A percentile compares a stretch with the other conserved stretches of the same genome.
These are phyloP conservation scores for Rhododendron williamsianum DNA, from an alignment of 148 eudicot species.

Conservation along the genomic window DNA sequence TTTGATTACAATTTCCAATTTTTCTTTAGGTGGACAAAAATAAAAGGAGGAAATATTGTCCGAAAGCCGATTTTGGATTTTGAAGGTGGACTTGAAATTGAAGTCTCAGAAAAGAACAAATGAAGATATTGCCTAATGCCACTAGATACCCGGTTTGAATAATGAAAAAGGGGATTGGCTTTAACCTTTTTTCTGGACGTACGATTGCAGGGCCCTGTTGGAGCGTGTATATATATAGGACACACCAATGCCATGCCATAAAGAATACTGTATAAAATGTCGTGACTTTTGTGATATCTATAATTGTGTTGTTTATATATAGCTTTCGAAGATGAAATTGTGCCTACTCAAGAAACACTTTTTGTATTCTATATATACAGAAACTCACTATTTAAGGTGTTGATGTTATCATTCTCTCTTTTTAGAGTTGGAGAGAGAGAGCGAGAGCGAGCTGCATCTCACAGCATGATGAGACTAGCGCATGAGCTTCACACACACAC, in stretches of 20 bases:
- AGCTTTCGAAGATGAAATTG: neutral
- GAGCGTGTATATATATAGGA: neutral
- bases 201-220: neutral
- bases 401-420: too few species aligned
- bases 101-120: neutral
- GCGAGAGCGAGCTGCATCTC: too few species aligned
- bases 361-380: too few species aligned
- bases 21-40: neutral
- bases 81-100: neutral
- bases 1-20: neutral
- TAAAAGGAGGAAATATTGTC: neutral
- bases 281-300: neutral
- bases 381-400: neutral
- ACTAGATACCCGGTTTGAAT: neutral
- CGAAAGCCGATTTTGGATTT: slow-evolving; percentile 2
- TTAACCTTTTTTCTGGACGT: neutral
- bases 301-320: neutral
- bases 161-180: neutral
- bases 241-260: too few species aligned
- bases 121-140: neutral
- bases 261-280: neutral
- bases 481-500: too few species aligned
- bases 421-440: too few species aligned
- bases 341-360: neutral
- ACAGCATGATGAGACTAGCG: too few species aligned